Percentiles rank a stretch among this genome's conserved stretches.
Conservation (phyloP, 352 stramenopile genomes). For the Phytophthora macrochlamydospora region DNA sequence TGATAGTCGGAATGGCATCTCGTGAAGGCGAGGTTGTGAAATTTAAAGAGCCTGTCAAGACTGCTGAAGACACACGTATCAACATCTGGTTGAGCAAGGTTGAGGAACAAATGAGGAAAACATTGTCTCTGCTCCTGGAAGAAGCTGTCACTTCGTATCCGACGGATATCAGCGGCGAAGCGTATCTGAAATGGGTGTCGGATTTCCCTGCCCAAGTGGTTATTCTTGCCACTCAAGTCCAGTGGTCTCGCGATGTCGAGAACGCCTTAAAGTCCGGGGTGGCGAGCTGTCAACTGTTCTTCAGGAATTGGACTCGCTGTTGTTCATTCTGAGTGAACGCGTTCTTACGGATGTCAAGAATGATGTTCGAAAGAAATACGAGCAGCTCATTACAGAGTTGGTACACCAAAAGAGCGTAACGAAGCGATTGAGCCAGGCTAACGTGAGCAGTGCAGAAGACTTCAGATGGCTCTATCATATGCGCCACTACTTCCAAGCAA, state of each 20-base stretch:
- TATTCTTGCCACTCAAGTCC: conserved; percentile 97
- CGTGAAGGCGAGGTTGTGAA: conserved; percentile 98
- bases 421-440: conserved; percentile 88
- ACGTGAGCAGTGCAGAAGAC: conserved; percentile 87
- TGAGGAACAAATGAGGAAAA: conserved; percentile 97
- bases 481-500: conserved; percentile 95
- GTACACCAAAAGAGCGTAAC: conserved; percentile 99
- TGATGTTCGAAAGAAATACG: conserved; percentile 98
- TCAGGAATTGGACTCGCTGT: conserved; percentile 79
- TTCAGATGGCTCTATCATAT: conserved; percentile 99
- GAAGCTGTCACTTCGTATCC: conserved; percentile 88
- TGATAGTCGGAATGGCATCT: conserved; percentile 95
- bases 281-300: conserved; percentile 49
- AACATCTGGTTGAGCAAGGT: conserved; percentile 97
- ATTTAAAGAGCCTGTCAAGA: conserved; percentile 93
- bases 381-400: conserved; percentile 99
- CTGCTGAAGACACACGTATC: conserved; percentile 90
- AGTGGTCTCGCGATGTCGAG: conserved; percentile 97
- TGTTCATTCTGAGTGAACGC: conserved; percentile 97
- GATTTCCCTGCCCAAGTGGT: conserved; percentile 99
- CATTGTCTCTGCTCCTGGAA: conserved; percentile 95
- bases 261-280: conserved; percentile 76
- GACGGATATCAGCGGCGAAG: conserved; percentile 73
- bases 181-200: conserved; percentile 97
- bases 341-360: conserved; percentile 95